Evolutionary conservation across 306 rosid genomes (phyloP).

Genomic region (Vachellia pachyceras): DNA sequence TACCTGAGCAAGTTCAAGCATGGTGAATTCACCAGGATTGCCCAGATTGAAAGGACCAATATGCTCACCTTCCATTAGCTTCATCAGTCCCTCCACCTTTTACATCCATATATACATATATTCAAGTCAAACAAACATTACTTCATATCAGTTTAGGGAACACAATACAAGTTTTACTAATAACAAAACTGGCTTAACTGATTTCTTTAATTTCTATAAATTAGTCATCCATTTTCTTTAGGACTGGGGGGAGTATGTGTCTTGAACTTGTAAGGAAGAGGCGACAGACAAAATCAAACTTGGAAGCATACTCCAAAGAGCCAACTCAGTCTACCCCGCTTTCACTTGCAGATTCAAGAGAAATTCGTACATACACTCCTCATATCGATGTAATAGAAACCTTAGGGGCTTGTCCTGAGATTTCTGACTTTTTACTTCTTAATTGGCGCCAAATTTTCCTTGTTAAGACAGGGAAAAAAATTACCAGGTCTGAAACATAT

Average conservation of each 20-base stretch:
- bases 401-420: background rate
- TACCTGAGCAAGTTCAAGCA: slow-evolving; percentile 98
- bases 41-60: slow-evolving; percentile 99
- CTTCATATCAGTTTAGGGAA: too few species aligned
- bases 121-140: background rate
- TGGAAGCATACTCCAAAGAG: too few species aligned
- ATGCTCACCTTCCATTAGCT: slow-evolving; percentile 92
- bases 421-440: background rate
- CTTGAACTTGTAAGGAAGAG: too few species aligned
- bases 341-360: background rate
- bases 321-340: too few species aligned
- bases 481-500: slow-evolving; percentile 93
- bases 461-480: background rate
- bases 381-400: too few species aligned
- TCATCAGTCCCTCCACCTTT: slow-evolving; percentile 89
- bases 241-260: too few species aligned
- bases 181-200: too few species aligned
- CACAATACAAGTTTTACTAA: too few species aligned
- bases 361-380: background rate
- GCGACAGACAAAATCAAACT: too few species aligned
- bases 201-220: too few species aligned
- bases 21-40: slow-evolving; percentile 97
- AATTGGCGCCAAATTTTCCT: background rate
- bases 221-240: too few species aligned
- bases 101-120: background rate